Evolutionary conservation across 345 rosid genomes (phyloP).

Genomic region (Rhodamnia rubescens): DNA sequence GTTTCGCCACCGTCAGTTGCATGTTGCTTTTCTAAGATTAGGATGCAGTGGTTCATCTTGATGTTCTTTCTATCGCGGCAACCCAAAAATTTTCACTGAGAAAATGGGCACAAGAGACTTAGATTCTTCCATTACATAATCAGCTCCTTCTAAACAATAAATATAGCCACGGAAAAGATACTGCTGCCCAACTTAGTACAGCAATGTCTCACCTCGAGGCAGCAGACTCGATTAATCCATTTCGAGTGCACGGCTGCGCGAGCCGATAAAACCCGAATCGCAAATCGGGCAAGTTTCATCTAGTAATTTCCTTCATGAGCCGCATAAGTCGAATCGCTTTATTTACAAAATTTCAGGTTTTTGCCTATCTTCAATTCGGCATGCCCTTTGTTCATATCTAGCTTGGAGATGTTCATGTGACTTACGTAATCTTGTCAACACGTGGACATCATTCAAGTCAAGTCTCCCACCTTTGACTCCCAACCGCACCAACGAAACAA

Average conservation of each 20-base stretch:
- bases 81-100: not conserved
- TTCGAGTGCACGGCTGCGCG: not conserved
- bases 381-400: too few relatives aligned
- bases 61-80: not conserved
- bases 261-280: not conserved
- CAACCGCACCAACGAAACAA: too few relatives aligned
- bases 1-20: not conserved
- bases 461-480: not conserved
- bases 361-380: too few relatives aligned
- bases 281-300: not conserved
- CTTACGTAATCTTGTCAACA: too few relatives aligned
- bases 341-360: not conserved
- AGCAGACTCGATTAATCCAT: not conserved
- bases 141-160: not conserved
- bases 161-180: too few relatives aligned
- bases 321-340: rapidly evolving
- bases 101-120: too few relatives aligned
- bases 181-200: not conserved
- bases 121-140: not conserved
- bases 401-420: too few relatives aligned
- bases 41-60: not conserved
- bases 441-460: not conserved
- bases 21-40: not conserved
- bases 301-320: not conserved
- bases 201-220: not conserved